Percentiles rank a stretch among this genome's conserved stretches.
Evolutionary conservation across 345 rosid species (phyloP).

Genomic region (Angophora floribunda): DNA sequence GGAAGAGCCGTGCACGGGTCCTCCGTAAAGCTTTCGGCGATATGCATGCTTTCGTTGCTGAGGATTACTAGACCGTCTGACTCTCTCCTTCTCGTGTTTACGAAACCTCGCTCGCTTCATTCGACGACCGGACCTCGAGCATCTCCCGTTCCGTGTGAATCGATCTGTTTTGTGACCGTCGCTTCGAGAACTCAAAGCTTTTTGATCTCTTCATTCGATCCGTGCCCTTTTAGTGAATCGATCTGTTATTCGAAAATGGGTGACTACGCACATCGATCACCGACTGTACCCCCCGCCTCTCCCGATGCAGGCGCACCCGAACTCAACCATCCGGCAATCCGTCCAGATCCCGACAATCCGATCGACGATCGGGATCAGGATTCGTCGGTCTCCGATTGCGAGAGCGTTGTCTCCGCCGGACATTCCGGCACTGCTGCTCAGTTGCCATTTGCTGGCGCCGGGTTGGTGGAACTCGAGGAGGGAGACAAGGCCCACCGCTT

Average conservation of each 20-base stretch:
- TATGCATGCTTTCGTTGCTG: no score
- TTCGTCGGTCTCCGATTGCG: slow-evolving; percentile 56
- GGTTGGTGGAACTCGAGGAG: slow-evolving; percentile 26
- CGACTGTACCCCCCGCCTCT: neutral
- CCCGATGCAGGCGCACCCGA: neutral
- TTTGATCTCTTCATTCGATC: neutral
- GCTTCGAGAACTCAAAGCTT: neutral
- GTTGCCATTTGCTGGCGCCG: neutral
- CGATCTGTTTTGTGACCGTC: neutral
- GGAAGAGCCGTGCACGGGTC: neutral
- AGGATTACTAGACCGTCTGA: no score
- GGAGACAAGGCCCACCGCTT: slow-evolving; percentile 46
- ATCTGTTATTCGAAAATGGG: neutral
- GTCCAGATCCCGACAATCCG: neutral
- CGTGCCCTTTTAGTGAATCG: neutral
- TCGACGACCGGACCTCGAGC: no score
- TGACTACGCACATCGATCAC: neutral
- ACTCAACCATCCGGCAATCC: neutral
- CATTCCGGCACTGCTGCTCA: neutral
- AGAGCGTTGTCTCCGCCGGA: slow-evolving; percentile 23
- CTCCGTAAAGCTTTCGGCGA: no score
- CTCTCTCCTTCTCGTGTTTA: no score
- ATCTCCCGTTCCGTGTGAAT: no score
- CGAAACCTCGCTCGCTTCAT: no score
- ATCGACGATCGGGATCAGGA: neutral